These are phyloP conservation scores for Plenodomus lindquistii DNA, from an alignment of 2,329 filamentous ascomycete genomes.

Conservation along the genomic window DNA sequence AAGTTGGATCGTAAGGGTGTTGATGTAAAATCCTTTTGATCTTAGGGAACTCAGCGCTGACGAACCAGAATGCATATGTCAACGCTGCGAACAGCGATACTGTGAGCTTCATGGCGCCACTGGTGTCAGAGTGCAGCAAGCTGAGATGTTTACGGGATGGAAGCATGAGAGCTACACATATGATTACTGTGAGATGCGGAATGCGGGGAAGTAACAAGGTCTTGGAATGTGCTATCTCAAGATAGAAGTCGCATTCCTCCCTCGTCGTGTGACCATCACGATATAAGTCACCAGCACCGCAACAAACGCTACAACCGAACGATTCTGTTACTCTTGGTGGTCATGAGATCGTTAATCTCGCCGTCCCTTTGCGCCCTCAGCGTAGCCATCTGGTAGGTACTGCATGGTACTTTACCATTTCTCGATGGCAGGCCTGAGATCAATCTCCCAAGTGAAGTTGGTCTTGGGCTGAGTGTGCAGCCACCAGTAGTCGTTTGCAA, in stretches of 20 bases:
- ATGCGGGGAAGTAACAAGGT: background rate
- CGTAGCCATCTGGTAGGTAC: background rate
- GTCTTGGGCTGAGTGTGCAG: conserved; percentile 79
- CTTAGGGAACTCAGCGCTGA: background rate
- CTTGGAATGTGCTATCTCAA: background rate
- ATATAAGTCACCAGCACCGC: too few species aligned
- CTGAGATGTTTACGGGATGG: background rate
- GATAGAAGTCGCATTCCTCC: background rate
- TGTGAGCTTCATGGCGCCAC: conserved; percentile 1
- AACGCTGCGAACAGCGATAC: background rate
- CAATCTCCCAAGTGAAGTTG: conserved; percentile 80
- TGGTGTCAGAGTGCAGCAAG: background rate
- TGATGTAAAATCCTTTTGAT: background rate
- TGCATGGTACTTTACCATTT: conserved; percentile 66
- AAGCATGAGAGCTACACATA: background rate
- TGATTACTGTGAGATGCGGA: background rate
- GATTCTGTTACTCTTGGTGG: too few species aligned
- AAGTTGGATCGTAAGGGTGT: conserved; percentile 1
- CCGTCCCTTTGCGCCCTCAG: conserved; percentile 1
- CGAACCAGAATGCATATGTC: background rate
- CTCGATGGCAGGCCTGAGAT: conserved; percentile 78
- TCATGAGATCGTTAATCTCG: background rate
- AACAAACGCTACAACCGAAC: background rate
- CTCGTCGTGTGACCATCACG: background rate
- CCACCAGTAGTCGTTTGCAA: conserved; percentile 85